Percentiles rank a stretch among this genome's conserved stretches.
Evolutionary conservation across 2,329 filamentous ascomycete species (phyloP).

Genomic region (Sarocladium strictum): DNA sequence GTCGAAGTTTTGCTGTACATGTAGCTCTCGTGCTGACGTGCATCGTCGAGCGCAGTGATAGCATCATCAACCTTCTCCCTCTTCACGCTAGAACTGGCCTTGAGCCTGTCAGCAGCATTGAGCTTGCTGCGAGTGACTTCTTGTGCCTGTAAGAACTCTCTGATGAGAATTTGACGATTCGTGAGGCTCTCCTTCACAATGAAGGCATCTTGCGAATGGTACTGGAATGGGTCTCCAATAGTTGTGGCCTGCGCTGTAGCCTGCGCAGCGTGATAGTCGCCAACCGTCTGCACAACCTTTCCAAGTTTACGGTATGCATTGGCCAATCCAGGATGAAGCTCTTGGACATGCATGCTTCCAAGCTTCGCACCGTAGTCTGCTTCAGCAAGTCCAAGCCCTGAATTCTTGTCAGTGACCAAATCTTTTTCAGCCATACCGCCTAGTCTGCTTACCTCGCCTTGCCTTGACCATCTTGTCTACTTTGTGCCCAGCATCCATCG

Average conservation of each 20-base stretch:
- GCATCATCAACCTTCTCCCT: constrained; percentile 97
- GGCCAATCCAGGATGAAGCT: constrained; percentile 79
- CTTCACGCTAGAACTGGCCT: constrained; percentile 78
- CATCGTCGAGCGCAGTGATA: constrained; percentile 85
- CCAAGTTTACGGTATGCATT: constrained; percentile 94
- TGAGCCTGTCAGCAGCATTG: constrained; percentile 81
- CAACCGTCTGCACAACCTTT: constrained; percentile 85
- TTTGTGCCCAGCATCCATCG: constrained; percentile 97
- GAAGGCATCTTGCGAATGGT: constrained; percentile 92
- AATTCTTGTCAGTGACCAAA: constrained; percentile 13
- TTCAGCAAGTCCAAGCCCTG: constrained; percentile 85
- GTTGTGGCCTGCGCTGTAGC: constrained; percentile 95
- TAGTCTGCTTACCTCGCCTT: constrained; percentile 61
- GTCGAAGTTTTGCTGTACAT: constrained; percentile 80
- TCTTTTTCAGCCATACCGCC: neutral
- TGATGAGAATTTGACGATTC: constrained; percentile 92
- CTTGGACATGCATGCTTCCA: constrained; percentile 78
- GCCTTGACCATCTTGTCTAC: constrained; percentile 91
- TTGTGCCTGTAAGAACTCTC: constrained; percentile 88
- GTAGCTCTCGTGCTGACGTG: constrained; percentile 72
- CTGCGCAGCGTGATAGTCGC: constrained; percentile 93
- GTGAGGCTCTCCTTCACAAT: constrained; percentile 98
- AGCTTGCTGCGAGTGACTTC: constrained; percentile 77
- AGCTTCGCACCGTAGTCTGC: constrained; percentile 91
- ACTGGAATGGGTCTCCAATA: constrained; percentile 85